Evolutionary conservation across 2,329 filamentous ascomycete genomes (phyloP), one percentile per base, ranked within the genome.

Genomic region (Dissoconium aciculare): DNA sequence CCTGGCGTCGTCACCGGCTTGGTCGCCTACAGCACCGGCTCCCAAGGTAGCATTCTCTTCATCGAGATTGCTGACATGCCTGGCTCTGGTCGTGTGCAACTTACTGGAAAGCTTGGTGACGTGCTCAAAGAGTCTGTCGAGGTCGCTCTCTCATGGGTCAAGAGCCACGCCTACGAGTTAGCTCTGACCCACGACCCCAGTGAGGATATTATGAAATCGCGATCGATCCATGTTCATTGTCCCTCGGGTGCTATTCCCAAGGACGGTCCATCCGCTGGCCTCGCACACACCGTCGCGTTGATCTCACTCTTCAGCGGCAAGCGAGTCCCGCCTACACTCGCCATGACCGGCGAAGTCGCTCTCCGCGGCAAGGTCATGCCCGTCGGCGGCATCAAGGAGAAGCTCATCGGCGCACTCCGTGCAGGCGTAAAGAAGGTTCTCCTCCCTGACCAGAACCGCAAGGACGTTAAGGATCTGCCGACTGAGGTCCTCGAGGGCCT

Each of bases 41-140:
- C 84, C 28, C 87, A 94, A 54, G 89, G 89, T 39, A 85, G 80
- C 51, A 98, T 98, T 48, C 68, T 98, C 33, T 98, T 98, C 64
- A 98, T 98, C 46, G 89, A 98, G 58, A 83, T 94, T 26, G 83
- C 87, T 8, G 85, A 93, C 51, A 95, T 95, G 84, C 89, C 89
- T 0, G 89, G 89, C 26, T 77, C 72, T 34, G 89, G 89, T 17
- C 76, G 78, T 31, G 83, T 98, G 19, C 89, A 95, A 58, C 73
- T 98, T 15, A 98, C 89, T 1, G 89, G 89, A 38, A 95, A 92
- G 55, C 73, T 98, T 5, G 89, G 89, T 40, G 85, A 94, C 45
- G 89, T 98, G 16, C 72, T 98, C 36, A 95, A 95, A 58, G 89
- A 98, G 58, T 87, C 78, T 40, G 89, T 95, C 25, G 87, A 95